Conservation (phyloP, 148 eudicot genomes). For the Polygonum maritimum region DNA sequence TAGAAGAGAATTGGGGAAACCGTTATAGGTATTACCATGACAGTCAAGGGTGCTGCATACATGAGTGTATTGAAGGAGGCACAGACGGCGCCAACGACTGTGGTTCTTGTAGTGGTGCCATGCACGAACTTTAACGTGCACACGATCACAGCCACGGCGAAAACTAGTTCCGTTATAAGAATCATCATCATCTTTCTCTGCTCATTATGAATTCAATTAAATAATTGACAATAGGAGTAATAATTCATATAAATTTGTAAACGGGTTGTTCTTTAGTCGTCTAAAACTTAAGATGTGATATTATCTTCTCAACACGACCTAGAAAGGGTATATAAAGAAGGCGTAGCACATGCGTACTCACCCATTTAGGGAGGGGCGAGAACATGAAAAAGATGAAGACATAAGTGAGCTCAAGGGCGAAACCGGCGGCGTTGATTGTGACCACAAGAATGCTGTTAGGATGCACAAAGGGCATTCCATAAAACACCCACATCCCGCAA, state of each 20-base stretch:
- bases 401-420: conserved; percentile 35
- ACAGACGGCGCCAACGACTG: conserved; percentile 48
- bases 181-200: conserved; percentile 37
- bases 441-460: conserved; percentile 57
- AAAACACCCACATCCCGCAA: conserved; percentile 68
- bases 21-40: conserved; percentile 36
- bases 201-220: background rate
- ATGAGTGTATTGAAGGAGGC: conserved; percentile 46
- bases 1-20: background rate
- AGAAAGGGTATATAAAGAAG: too few relatives aligned
- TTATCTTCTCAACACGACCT: too few relatives aligned
- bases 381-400: conserved; percentile 42
- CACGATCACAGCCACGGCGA: conserved; percentile 20
- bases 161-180: conserved; percentile 27
- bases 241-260: too few relatives aligned
- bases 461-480: conserved; percentile 64
- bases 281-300: too few relatives aligned
- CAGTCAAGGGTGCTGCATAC: conserved; percentile 65
- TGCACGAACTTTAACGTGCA: conserved; percentile 32
- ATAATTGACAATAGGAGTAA: too few relatives aligned
- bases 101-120: conserved; percentile 31
- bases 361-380: conserved; percentile 35
- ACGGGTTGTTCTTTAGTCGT: too few relatives aligned
- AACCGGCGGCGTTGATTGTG: conserved; percentile 59
- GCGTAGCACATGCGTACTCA: conserved; percentile 12